Percentiles rank a stretch among this genome's conserved stretches.
Evolutionary conservation across 108 stramenopile genomes (phyloP).

Genomic region (Aurantiochytrium sp.): DNA sequence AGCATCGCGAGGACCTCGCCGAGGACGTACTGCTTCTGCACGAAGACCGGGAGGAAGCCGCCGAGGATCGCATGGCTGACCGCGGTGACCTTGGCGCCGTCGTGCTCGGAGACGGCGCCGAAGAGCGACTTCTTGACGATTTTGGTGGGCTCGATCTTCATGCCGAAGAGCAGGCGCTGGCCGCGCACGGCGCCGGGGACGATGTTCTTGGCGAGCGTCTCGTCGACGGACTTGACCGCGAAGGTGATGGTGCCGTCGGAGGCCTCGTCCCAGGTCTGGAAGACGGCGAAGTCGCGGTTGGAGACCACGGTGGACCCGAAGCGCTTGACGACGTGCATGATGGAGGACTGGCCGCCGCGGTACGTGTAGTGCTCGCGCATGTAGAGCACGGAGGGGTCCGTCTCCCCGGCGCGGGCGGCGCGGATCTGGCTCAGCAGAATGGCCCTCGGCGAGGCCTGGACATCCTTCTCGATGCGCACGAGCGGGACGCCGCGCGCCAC

Average conservation of each 20-base stretch:
- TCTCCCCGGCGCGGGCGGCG: background rate
- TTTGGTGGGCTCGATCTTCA: background rate
- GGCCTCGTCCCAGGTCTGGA: background rate
- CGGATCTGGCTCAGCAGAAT: conserved; percentile 29
- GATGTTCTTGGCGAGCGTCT: background rate
- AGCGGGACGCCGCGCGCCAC: background rate
- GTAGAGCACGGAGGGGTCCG: background rate
- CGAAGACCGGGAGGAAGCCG: background rate
- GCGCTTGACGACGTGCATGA: background rate
- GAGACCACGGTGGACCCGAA: background rate
- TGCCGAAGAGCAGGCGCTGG: background rate
- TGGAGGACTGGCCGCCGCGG: background rate
- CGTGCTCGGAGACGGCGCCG: background rate
- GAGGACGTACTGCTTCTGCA: background rate
- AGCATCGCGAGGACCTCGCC: background rate
- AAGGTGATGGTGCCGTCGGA: background rate
- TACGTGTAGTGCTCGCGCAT: conserved; percentile 26
- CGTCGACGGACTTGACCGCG: background rate
- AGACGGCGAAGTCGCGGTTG: background rate
- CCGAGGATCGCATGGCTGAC: background rate
- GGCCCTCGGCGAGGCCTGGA: background rate
- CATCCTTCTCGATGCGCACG: background rate
- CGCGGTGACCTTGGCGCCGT: background rate
- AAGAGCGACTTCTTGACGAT: background rate
- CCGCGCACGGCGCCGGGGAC: background rate